A percentile compares a stretch with the other conserved stretches of the same genome.
phyloP scores from a whole-genome alignment of 768 basidiomycete genomes.

The Rubroboletus satanas region DNA sequence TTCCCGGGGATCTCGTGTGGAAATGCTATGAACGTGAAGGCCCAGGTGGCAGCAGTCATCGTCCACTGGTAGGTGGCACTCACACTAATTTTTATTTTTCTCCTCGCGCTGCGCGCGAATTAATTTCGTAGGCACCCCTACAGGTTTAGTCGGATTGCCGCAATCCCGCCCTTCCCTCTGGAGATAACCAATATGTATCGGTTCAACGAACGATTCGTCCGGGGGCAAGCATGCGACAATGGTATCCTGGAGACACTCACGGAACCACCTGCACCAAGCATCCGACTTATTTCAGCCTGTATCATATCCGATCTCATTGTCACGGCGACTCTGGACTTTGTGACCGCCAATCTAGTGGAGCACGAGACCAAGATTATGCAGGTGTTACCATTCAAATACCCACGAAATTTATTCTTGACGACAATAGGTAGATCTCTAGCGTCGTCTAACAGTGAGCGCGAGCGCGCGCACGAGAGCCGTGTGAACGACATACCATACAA shows the following conservation, averaged over 20 bases:
- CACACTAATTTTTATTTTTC: no score
- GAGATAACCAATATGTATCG: slow-evolving; percentile 16
- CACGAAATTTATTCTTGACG: no score
- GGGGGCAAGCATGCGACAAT: slow-evolving; percentile 25
- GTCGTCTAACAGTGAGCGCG: no score
- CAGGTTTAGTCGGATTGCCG: no score
- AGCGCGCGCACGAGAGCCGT: no score
- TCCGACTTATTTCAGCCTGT: slow-evolving; percentile 24
- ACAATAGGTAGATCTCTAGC: no score
- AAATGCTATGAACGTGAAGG: slow-evolving; percentile 34
- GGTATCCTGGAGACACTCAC: slow-evolving; percentile 30
- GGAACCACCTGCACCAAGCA: slow-evolving; percentile 23
- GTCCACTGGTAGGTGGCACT: no score
- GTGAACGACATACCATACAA: no score
- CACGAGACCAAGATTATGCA: slow-evolving; percentile 22
- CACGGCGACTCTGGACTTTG: slow-evolving; percentile 31
- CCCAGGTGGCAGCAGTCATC: neutral
- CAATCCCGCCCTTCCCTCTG: slow-evolving; percentile 18
- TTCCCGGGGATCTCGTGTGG: slow-evolving; percentile 27
- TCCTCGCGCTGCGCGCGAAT: no score
- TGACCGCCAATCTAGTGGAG: slow-evolving; percentile 33
- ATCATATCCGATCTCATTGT: slow-evolving; percentile 31
- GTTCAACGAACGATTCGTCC: slow-evolving; percentile 32
- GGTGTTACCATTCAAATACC: slow-evolving; percentile 8
- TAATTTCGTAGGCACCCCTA: no score